Base-by-base conservation (phyloP, 257 asterid genomes). In the Lycium ferocissimum region DNA sequence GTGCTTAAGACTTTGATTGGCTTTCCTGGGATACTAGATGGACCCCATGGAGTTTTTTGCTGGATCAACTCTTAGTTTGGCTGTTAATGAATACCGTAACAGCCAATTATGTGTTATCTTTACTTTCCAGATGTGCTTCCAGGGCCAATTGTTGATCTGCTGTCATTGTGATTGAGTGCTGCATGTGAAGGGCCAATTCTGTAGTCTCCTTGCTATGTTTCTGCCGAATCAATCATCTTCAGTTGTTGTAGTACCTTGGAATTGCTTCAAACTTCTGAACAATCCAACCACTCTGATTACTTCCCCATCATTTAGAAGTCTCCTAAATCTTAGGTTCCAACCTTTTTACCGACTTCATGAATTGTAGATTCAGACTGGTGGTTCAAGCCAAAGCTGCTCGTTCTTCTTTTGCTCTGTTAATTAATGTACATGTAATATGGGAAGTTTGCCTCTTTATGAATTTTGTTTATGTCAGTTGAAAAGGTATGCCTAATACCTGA, bases 401-500 rank as follows among this genome's bases (percentile, higher is more conserved):
- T 15, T 69, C n/a, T 69, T 76, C 22, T 76, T 76, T 51, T 76
- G 14, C 22, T 76, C 22, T 76, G 63, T 61, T 76, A 76, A n/a
- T 22, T 78, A 26, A 53, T 51, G 1, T 26, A 76, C 9, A 26
- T 53, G 20, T 26, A 7, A 53, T 3, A 26, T 76, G 8, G 59
- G 63, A 3, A 49, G 45, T n/a, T 78, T 78, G 33, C 9, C 47
- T 26, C 47, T 78, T 78, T 26, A 14, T 53, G 11, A 8, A 40
- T 69, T 20, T 35, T 45, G 67, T 4, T 2, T 54, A 14, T 49
- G 22, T 20, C 43, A 70, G 43, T 75, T 58, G 84, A 12, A 83
- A 73, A 45, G 6, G 14, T 17, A 51, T 59, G 8, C n/a, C 59
- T 54, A 78, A 22, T 56, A 53, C 82, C 26, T 84, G 35, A 85